phyloP scores from a whole-genome alignment of 2,329 filamentous ascomycete species.

The Orbilia brochopaga region DNA sequence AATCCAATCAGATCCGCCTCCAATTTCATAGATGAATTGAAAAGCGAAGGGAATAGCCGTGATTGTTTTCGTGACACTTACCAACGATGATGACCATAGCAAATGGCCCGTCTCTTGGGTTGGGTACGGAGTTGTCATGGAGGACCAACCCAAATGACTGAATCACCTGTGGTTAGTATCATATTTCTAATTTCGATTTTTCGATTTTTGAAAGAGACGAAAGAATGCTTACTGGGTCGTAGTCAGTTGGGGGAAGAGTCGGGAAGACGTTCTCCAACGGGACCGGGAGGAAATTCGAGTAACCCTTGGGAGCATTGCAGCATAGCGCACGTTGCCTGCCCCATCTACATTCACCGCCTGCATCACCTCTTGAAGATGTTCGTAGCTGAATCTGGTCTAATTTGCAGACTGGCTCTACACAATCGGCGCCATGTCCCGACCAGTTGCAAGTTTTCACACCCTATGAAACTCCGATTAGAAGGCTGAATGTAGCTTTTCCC shows the following conservation, averaged over 20 bases:
- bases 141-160: constrained; percentile 44
- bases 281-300: constrained; percentile 57
- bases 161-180: constrained; percentile 12
- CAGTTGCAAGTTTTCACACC: constrained; percentile 57
- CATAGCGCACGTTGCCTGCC: constrained; percentile 56
- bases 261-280: constrained; percentile 58
- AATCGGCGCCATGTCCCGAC: constrained; percentile 57
- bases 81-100: constrained; percentile 41
- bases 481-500: constrained; percentile 6
- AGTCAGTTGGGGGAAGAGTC: constrained; percentile 56
- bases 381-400: constrained; percentile 55
- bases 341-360: constrained; percentile 53
- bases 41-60: constrained; percentile 6
- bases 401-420: constrained; percentile 57
- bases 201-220: constrained; percentile 5
- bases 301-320: constrained; percentile 55
- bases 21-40: constrained; percentile 12
- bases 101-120: constrained; percentile 27
- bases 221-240: constrained; percentile 23
- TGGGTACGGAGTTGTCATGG: constrained; percentile 29
- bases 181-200: constrained; percentile 9
- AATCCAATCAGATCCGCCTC: constrained; percentile 7
- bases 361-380: constrained; percentile 54
- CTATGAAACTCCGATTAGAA: constrained; percentile 23
- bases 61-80: constrained; percentile 13